Conservation (phyloP, 2,329 filamentous ascomycete species). For the Xylaria sp. region DNA sequence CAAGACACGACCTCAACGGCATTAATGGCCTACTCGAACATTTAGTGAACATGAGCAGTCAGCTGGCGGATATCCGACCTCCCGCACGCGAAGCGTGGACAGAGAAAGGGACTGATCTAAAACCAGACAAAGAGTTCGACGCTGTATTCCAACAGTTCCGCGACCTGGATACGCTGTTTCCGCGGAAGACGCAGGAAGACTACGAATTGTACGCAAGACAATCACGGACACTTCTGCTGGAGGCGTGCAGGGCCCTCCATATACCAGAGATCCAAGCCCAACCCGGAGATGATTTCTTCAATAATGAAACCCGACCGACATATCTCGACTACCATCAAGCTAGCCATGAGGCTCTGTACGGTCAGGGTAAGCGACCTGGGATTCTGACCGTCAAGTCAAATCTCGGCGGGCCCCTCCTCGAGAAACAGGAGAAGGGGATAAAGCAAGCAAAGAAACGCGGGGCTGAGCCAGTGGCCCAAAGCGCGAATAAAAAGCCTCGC, state of each 20-base stretch:
- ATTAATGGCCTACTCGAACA: background rate
- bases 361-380: background rate
- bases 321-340: background rate
- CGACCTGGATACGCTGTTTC: background rate
- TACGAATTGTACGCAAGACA: background rate
- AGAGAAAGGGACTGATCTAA: background rate
- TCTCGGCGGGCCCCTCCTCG: background rate
- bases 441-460: background rate
- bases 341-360: background rate
- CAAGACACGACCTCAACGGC: background rate
- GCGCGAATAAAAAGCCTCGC: background rate
- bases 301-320: slow-evolving; percentile 4
- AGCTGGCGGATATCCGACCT: background rate
- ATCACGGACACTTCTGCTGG: background rate
- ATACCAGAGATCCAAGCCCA: background rate
- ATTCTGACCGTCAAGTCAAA: background rate
- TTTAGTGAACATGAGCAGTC: background rate
- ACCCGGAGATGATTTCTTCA: slow-evolving; percentile 12
- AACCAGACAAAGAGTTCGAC: background rate
- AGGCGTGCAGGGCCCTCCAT: background rate
- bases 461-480: background rate
- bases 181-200: background rate
- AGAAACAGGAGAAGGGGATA: slow-evolving; percentile 1
- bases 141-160: background rate
- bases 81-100: slow-evolving; percentile 3